phyloP scores from a whole-genome alignment of 768 basidiomycete genomes.

The Collybia nuda region DNA sequence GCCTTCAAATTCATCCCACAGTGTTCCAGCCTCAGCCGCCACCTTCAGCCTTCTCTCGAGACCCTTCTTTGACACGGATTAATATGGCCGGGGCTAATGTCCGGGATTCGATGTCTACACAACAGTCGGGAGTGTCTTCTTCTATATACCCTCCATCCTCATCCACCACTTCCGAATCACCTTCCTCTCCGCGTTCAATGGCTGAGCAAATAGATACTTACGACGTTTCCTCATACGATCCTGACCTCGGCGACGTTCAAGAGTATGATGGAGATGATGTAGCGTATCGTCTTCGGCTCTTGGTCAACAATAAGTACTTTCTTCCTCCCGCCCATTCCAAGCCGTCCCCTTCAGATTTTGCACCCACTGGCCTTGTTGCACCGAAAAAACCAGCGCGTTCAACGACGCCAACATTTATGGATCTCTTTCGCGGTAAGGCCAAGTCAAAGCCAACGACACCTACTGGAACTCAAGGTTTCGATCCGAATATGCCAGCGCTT shows the following conservation, averaged over 20 bases:
- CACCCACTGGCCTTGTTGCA: constrained; percentile 31
- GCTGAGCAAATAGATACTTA: constrained; percentile 40
- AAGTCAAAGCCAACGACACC: constrained; percentile 65
- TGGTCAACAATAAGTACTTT: constrained; percentile 87
- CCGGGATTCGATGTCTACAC: constrained; percentile 62
- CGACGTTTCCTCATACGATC: constrained; percentile 44
- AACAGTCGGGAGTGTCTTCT: constrained; percentile 67
- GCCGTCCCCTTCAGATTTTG: constrained; percentile 68
- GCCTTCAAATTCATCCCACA: constrained; percentile 17
- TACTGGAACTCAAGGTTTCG: constrained; percentile 33
- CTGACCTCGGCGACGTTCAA: constrained; percentile 48
- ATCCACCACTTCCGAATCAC: constrained; percentile 65
- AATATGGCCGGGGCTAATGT: constrained; percentile 31
- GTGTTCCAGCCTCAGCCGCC: constrained; percentile 28
- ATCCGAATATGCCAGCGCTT: constrained; percentile 44
- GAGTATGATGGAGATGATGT: constrained; percentile 75
- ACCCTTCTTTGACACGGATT: constrained; percentile 40
- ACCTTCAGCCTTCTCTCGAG: constrained; percentile 48
- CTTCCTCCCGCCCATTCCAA: constrained; percentile 87
- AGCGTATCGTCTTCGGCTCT: constrained; percentile 77
- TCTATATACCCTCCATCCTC: constrained; percentile 79
- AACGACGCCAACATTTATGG: constrained; percentile 58
- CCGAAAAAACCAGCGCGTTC: constrained; percentile 46
- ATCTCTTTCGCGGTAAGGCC: constrained; percentile 69
- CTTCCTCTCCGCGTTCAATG: constrained; percentile 60